Base-by-base conservation (phyloP, 164 flowering plant species). In the Vitis riparia region DNA sequence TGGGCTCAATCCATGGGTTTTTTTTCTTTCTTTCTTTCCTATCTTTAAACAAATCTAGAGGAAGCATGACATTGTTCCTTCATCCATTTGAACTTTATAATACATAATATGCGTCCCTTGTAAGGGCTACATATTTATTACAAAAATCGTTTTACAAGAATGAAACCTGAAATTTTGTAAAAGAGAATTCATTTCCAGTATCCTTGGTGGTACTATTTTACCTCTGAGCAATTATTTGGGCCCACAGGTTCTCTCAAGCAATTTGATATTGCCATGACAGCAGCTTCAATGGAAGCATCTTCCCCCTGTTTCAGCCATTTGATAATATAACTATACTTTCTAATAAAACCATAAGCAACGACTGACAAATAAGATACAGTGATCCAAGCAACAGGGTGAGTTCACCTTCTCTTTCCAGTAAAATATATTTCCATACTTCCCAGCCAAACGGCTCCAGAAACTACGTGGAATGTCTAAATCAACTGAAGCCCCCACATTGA, bases 331-430 rank as follows among this genome's bases (percentile, higher is more conserved):
- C 5, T 23, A 15, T 37, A 7, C 16, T 9, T 4, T 53, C 47
- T 1, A 0, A 17, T 59, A 53, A 51, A 13, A 19, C 7, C 11
- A 8, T 51, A 27, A 27, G 47, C 11, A 32, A 53, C 13, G 29
- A 12, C 59, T 4, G 7, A 53, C 37, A 59, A 32, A 52, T 10
- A 63, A 27, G 13, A 70, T 14, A 32, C 7, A 1, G 27, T 5
- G 50, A 23, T 27, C 51, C 47, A 37, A 50, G 13, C 10, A 19
- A 48, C 17, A 56, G 29, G 37, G 11, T 37, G 23, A 30, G 13
- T 66, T 75, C 59, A 90, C 99, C 97, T 93, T 87, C 75, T 93
- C 99, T 79, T 90, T 94, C 99, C 99, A 94, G 65, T 86, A 94
- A 68, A 94, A 94, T 56, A 92, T 85, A 76, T 92, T 94, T n/a